These are phyloP conservation scores for Yamadazyma diospyri DNA, from an alignment of 1,139 yeast species.

Conservation along the genomic window DNA sequence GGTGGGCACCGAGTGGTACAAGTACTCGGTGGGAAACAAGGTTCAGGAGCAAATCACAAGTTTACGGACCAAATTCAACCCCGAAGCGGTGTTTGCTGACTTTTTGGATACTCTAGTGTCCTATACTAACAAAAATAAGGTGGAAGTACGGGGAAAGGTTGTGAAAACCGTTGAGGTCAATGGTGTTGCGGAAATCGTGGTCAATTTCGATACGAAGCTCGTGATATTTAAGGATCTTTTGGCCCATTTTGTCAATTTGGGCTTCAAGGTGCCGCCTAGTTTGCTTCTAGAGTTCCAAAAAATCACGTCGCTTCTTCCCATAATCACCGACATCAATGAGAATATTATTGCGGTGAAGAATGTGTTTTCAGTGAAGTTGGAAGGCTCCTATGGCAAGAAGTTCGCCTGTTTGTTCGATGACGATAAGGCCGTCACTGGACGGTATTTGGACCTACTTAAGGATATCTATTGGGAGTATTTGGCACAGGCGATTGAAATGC, in stretches of 20 bases:
- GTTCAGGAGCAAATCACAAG: slow-evolving; percentile 49
- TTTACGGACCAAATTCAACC: slow-evolving; percentile 44
- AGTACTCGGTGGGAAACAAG: slow-evolving; percentile 69
- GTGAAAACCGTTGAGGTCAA: slow-evolving; percentile 12
- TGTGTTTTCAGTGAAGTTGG: slow-evolving; percentile 19
- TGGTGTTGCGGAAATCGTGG: slow-evolving; percentile 17
- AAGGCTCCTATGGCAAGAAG: slow-evolving; percentile 28
- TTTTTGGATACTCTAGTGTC: slow-evolving; percentile 42
- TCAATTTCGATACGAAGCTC: slow-evolving; percentile 52
- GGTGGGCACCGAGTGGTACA: slow-evolving; percentile 72
- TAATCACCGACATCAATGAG: slow-evolving; percentile 55
- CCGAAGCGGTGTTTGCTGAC: slow-evolving; percentile 34
- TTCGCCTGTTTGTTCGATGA: slow-evolving; percentile 41
- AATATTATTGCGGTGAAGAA: slow-evolving; percentile 28
- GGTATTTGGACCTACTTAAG: slow-evolving; percentile 22
- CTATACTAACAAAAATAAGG: slow-evolving; percentile 5
- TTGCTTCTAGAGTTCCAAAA: slow-evolving; percentile 36
- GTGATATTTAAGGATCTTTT: slow-evolving; percentile 51
- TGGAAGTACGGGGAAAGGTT: slow-evolving; percentile 12
- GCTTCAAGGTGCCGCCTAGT: slow-evolving; percentile 54
- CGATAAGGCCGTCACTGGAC: slow-evolving; percentile 30
- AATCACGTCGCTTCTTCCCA: slow-evolving; percentile 51
- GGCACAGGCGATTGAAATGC: slow-evolving; percentile 47
- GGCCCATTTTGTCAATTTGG: slow-evolving; percentile 47
- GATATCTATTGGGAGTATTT: slow-evolving; percentile 55